These are phyloP conservation scores for Blastobotrys malaysiensis DNA, from an alignment of 1,139 yeast species.

Conservation along the genomic window DNA sequence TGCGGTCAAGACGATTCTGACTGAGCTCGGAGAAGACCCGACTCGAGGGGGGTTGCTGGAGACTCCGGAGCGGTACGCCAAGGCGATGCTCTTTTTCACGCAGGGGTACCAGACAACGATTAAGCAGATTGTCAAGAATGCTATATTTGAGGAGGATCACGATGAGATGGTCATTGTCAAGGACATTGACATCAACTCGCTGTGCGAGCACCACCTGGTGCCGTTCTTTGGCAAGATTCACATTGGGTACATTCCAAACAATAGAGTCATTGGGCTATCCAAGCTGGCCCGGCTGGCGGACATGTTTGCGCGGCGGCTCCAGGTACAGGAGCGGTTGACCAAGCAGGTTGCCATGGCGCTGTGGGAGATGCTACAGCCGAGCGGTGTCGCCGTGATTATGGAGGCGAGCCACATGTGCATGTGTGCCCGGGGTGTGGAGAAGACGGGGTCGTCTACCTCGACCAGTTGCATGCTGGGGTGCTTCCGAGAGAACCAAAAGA, in stretches of 20 bases:
- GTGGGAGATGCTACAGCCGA: slow-evolving; percentile 82
- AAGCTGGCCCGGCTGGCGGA: slow-evolving; percentile 94
- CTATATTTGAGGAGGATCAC: slow-evolving; percentile 96
- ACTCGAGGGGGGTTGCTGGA: slow-evolving; percentile 84
- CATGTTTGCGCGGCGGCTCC: slow-evolving; percentile 91
- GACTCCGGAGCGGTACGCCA: slow-evolving; percentile 93
- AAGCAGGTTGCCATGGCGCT: slow-evolving; percentile 97
- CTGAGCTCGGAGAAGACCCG: slow-evolving; percentile 89
- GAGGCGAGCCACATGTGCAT: slow-evolving; percentile 99
- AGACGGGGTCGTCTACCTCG: slow-evolving; percentile 87
- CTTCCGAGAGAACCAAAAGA: slow-evolving; percentile 86
- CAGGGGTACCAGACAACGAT: slow-evolving; percentile 91
- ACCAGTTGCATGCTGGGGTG: slow-evolving; percentile 98
- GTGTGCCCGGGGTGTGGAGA: slow-evolving; percentile 98
- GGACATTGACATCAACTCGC: slow-evolving; percentile 85
- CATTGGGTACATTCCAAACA: slow-evolving; percentile 93
- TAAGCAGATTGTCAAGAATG: slow-evolving; percentile 80
- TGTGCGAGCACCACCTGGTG: slow-evolving; percentile 96
- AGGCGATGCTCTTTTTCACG: slow-evolving; percentile 93
- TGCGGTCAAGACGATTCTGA: slow-evolving; percentile 76
- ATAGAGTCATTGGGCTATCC: slow-evolving; percentile 87
- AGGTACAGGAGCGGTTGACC: slow-evolving; percentile 93
- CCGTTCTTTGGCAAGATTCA: slow-evolving; percentile 97
- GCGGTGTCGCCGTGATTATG: slow-evolving; percentile 96
- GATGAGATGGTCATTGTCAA: slow-evolving; percentile 98